Evolutionary conservation across 2,329 filamentous ascomycete genomes (phyloP).

Genomic region (Hymenoscyphus occultus): DNA sequence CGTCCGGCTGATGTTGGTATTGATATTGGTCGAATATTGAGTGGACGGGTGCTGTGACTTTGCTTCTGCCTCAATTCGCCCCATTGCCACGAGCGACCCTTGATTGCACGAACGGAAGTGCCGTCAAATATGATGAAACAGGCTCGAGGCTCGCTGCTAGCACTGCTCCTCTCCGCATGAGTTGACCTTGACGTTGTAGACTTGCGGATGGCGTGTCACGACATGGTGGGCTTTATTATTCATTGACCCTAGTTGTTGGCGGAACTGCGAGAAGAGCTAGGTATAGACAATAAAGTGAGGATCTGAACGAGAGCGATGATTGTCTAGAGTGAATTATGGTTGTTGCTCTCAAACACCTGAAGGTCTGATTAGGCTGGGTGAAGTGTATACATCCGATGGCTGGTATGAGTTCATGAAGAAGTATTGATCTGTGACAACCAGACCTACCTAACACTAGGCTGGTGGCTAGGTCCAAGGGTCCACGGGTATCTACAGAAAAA

Average conservation of each 20-base stretch:
- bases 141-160: background rate
- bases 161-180: background rate
- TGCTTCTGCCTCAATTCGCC: constrained; percentile 1
- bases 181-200: background rate
- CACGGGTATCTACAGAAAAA: no score
- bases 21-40: background rate
- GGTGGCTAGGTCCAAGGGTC: no score
- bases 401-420: no score
- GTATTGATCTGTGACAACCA: no score
- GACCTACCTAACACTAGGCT: no score
- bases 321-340: background rate
- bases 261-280: background rate
- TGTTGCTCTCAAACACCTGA: background rate
- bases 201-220: background rate
- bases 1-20: background rate
- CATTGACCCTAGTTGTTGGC: background rate
- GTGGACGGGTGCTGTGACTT: constrained; percentile 3
- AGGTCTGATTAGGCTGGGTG: background rate
- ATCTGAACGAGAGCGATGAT: background rate
- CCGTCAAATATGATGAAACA: constrained; percentile 5
- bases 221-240: background rate
- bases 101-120: constrained; percentile 3
- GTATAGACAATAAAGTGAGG: background rate
- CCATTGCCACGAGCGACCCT: constrained; percentile 1
- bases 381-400: no score